A percentile compares a stretch with the other conserved stretches of the same genome.
Evolutionary conservation across 179 eudicot species (phyloP).

Genomic region (Actinidia polygama): DNA sequence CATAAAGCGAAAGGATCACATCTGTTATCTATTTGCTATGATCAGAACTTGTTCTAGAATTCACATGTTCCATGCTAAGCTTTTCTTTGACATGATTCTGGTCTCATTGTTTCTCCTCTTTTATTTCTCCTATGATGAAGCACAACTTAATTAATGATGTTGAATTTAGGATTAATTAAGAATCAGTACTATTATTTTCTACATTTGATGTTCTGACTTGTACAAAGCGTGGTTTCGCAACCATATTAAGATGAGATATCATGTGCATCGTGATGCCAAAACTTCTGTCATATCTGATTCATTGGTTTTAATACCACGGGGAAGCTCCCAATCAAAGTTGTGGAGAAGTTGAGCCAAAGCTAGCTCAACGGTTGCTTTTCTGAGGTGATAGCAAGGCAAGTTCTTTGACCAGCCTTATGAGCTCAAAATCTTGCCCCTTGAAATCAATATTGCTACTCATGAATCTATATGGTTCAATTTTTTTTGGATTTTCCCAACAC

Average conservation of each 20-base stretch:
- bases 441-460: slow-evolving; percentile 42
- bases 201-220: not conserved
- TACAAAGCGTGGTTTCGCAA: slow-evolving; percentile 36
- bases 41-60: not conserved
- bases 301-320: slow-evolving; percentile 35
- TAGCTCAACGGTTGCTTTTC: slow-evolving; percentile 41
- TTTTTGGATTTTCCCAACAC: slow-evolving; percentile 50
- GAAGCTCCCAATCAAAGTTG: slow-evolving; percentile 67
- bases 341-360: slow-evolving; percentile 60
- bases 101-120: not conserved
- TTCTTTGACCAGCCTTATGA: slow-evolving; percentile 63
- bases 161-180: not conserved
- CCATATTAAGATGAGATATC: slow-evolving; percentile 38
- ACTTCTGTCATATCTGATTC: slow-evolving; percentile 50
- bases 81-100: not conserved
- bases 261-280: slow-evolving; percentile 61
- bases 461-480: slow-evolving; percentile 56
- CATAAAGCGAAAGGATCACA: not conserved
- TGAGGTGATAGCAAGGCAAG: slow-evolving; percentile 57
- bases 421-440: slow-evolving; percentile 60
- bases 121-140: not conserved
- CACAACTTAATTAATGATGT: not conserved
- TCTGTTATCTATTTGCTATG: not conserved
- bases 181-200: not conserved
- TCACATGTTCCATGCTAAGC: not conserved